Evolutionary conservation across 106 monocot species (phyloP), one percentile per base, ranked within the genome.

Genomic region (Dioscorea alata): DNA sequence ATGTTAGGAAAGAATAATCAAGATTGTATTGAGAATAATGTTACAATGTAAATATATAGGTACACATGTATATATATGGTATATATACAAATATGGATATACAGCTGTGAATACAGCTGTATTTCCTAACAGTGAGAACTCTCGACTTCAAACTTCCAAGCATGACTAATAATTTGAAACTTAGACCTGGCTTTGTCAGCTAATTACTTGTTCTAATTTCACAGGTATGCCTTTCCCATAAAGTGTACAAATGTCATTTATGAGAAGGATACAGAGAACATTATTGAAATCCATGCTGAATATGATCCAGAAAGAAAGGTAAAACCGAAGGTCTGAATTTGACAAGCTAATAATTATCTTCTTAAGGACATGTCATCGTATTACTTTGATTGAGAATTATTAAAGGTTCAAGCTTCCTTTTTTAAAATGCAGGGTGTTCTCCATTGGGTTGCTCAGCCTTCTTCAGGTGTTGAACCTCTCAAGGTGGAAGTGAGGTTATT

Each of bases 401-500:
- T 63, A 16, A 13, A 48, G 51, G 24, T 63, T 25, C 31, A 21
- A 19, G 24, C 2, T 42, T 59, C 51, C 15, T 19, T n/a, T 54
- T 54, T 16, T 3, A 54, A 61, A 49, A 61, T 81, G 48, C 61
- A 99, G 99, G 99, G 99, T 64, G 93, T 99, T 75, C 99, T 99
- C 76, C 99, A 99, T 69, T 99, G 99, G 99, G 92, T 99, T 71
- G 78, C 90, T 73, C 80, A 90, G 65, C 92, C 92, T 57, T 81
- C 85, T 35, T 83, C 86, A 50, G 99, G 93, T 33, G 83, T 90
- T 69, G 86, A 92, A 18, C 99, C 99, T 72, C 76, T 99, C n/a
- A 99, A 81, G 71, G 83, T 99, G 64, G 92, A 92, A 72, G 92
- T 90, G 23, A 78, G 97, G 59, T 59, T 99, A 33, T 99, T 99